phyloP scores from a whole-genome alignment of 441 rosid genomes.

The Erodium moschatum region DNA sequence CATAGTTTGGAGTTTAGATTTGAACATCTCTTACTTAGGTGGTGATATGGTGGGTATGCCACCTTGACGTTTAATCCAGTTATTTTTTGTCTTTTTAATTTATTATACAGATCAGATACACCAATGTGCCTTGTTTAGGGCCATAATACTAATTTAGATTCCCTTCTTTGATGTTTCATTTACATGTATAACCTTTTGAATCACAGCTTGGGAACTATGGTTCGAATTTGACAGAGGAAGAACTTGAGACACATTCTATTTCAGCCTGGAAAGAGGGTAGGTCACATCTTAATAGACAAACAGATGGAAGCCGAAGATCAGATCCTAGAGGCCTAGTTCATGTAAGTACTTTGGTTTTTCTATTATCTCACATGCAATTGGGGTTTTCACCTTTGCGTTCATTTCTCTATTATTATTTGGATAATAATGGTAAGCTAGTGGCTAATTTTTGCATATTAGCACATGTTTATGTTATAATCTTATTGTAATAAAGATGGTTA shows the following conservation, averaged over 20 bases:
- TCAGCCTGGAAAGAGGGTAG: conserved; percentile 67
- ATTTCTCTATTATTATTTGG: too few relatives aligned
- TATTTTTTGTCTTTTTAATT: background rate
- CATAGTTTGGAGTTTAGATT: background rate
- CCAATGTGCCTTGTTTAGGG: background rate
- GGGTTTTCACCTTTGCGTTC: too few relatives aligned
- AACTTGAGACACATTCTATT: conserved; percentile 56
- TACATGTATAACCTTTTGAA: background rate
- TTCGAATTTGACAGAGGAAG: conserved; percentile 62
- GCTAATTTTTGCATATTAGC: too few relatives aligned
- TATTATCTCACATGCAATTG: conserved; percentile 6
- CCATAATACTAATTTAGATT: background rate
- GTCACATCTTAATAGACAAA: conserved; percentile 36
- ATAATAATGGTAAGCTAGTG: too few relatives aligned
- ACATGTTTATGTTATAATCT: too few relatives aligned
- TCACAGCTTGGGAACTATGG: conserved; percentile 58
- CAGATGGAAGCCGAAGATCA: conserved; percentile 39
- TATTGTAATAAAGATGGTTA: too few relatives aligned
- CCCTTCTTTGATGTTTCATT: background rate
- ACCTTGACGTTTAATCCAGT: background rate
- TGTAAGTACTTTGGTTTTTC: conserved; percentile 30
- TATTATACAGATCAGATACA: too few relatives aligned
- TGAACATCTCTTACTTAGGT: background rate
- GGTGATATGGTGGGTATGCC: background rate
- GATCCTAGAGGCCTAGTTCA: conserved; percentile 39